Evolutionary conservation across 352 stramenopile genomes (phyloP), one percentile per base, ranked within the genome.

Genomic region (Phytopythium boreale): DNA sequence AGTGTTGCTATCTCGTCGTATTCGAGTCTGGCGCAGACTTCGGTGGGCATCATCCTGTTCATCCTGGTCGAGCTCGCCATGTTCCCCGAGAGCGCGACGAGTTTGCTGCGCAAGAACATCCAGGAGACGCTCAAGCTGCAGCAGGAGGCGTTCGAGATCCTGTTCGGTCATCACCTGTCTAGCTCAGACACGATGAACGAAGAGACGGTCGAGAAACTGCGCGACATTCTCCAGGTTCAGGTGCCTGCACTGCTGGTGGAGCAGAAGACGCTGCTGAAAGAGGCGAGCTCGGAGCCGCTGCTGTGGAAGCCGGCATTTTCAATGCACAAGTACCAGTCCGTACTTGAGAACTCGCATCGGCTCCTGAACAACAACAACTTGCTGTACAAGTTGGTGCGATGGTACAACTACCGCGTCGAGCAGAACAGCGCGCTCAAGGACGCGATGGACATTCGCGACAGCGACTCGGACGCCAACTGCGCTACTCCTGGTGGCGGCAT

Each of bases 361-460:
- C 61, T 95, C 39, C 70, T 95, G 14, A 93, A 90, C 76, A 92
- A 91, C 80, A 93, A 90, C 63, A 88, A 89, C 31, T 50, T 95
- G 56, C 61, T 95, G 1, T 93, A 79, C 64, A 95, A 95, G 64
- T 71, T 95, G 11, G 70, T 92, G 22, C 68, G 71, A n/a, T 95
- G 86, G 86, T 92, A 86, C 62, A 80, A 80, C 51, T 90, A 84
- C 63, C 82, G 85, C 2, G 71, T 88, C 7, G 74, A 77, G 68
- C 63, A 79, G 50, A 68, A 89, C 22, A 37, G 80, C 22, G 64
- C 73, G n/a, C 61, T 75, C 15, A 66, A 68, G 1, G 71, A 81
- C 34, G 56, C 67, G 0, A 72, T 84, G 20, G 83, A 89, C 53
- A 92, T 90, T 37, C 77, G 83, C 5, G 72, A 87, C 34, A 59